Evolutionary conservation across 352 stramenopile species (phyloP).

Genomic region (Peronosclerospora sorghi): DNA sequence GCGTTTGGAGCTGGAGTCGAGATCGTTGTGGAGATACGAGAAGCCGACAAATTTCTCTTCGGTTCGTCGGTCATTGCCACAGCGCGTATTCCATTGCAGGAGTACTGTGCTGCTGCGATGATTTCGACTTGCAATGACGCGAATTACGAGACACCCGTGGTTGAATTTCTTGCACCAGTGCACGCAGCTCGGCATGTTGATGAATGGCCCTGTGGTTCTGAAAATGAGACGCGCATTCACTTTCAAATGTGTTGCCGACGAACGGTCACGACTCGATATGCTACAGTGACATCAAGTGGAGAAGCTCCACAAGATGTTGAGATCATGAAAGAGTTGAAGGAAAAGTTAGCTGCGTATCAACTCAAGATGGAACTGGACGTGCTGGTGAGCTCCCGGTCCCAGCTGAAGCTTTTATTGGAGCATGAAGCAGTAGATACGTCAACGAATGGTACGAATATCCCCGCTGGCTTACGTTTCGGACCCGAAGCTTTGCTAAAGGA

Average conservation of each 20-base stretch:
- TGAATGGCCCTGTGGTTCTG: constrained; percentile 4
- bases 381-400: constrained; percentile 52
- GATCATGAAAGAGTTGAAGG: constrained; percentile 16
- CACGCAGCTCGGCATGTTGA: constrained; percentile 16
- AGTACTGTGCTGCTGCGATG: constrained; percentile 33
- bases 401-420: constrained; percentile 58
- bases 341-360: constrained; percentile 27
- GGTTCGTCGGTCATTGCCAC: constrained; percentile 52
- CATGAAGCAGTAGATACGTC: constrained; percentile 62
- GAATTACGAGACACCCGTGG: constrained; percentile 18
- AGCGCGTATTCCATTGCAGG: constrained; percentile 32
- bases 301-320: constrained; percentile 10
- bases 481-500: constrained; percentile 13
- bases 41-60: constrained; percentile 61
- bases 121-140: constrained; percentile 10
- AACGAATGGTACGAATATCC: constrained; percentile 31
- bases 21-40: constrained; percentile 52
- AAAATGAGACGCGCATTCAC: constrained; percentile 27
- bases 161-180: constrained; percentile 42
- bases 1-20: constrained; percentile 15
- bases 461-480: constrained; percentile 10
- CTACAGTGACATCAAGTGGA: constrained; percentile 7
- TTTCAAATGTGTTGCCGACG: constrained; percentile 40
- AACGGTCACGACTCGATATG: constrained; percentile 12
- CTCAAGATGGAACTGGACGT: constrained; percentile 44